phyloP scores from a whole-genome alignment of 768 basidiomycete species.

The Hericium alpestre region DNA sequence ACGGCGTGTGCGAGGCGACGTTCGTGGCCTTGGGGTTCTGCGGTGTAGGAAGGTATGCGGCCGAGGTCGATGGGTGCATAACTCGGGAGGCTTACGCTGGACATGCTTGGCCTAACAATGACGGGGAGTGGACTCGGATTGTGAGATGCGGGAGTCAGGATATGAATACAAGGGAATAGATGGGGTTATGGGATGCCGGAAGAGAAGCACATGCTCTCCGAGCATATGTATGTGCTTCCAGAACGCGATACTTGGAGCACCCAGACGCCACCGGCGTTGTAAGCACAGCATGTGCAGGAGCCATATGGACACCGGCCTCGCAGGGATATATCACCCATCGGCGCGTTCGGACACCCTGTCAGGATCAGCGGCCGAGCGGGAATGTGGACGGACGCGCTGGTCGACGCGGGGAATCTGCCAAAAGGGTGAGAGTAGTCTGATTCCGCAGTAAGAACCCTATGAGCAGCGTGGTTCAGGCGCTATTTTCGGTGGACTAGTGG shows the following conservation, averaged over 20 bases:
- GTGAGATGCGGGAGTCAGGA: not conserved
- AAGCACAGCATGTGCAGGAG: not conserved
- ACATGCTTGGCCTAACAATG: constrained; percentile 1
- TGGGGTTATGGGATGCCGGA: not conserved
- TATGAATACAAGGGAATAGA: not conserved
- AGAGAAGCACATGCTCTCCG: not conserved
- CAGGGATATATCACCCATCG: not conserved
- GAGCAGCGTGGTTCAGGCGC: not conserved
- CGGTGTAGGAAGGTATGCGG: constrained; percentile 4
- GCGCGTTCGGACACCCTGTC: not conserved
- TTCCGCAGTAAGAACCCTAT: not conserved
- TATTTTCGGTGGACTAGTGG: not conserved
- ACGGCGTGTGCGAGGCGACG: not conserved
- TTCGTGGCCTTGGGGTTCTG: constrained; percentile 6
- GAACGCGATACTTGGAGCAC: not conserved
- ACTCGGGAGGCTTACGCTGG: constrained; percentile 7
- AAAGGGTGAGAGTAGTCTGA: too few relatives aligned
- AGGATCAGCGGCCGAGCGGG: not conserved
- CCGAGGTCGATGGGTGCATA: constrained; percentile 1
- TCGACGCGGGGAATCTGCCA: too few relatives aligned
- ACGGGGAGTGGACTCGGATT: not conserved
- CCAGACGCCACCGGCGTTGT: not conserved
- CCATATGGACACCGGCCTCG: not conserved
- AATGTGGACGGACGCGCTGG: too few relatives aligned
- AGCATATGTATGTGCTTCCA: not conserved